Evolutionary conservation across 352 stramenopile species (phyloP).

Genomic region (Globisporangium apiculatum): DNA sequence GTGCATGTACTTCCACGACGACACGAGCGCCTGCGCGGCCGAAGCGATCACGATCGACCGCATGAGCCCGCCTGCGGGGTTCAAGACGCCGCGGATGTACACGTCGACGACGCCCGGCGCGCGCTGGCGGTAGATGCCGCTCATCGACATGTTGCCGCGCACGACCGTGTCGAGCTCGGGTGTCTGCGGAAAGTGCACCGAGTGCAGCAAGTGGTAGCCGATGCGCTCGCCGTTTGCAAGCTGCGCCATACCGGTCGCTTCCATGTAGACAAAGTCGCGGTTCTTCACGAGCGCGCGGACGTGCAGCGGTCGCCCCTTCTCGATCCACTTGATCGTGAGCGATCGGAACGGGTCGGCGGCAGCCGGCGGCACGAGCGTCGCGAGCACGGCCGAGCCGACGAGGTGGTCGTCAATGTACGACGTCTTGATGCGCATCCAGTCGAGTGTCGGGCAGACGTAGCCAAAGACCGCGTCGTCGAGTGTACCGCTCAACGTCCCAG

Average conservation of each 20-base stretch:
- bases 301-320: conserved; percentile 34
- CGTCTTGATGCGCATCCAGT: conserved; percentile 47
- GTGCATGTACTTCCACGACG: conserved; percentile 25
- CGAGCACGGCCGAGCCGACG: conserved; percentile 8
- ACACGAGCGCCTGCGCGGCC: conserved; percentile 23
- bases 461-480: conserved; percentile 15
- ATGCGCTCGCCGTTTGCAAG: conserved; percentile 10
- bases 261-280: conserved; percentile 57
- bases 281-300: conserved; percentile 44
- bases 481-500: conserved; percentile 10
- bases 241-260: conserved; percentile 36
- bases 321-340: conserved; percentile 41
- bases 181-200: conserved; percentile 41
- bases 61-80: conserved; percentile 27
- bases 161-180: conserved; percentile 23
- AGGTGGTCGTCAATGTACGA: conserved; percentile 28
- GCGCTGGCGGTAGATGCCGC: conserved; percentile 43
- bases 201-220: conserved; percentile 27
- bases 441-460: conserved; percentile 21
- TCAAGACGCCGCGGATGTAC: conserved; percentile 33
- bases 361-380: conserved; percentile 9
- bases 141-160: conserved; percentile 45
- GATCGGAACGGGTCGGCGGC: conserved; percentile 5
- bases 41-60: conserved; percentile 27
- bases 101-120: conserved; percentile 32